Conservation (phyloP, 108 stramenopile species). For the Pseudonitzschia multiseries region DNA sequence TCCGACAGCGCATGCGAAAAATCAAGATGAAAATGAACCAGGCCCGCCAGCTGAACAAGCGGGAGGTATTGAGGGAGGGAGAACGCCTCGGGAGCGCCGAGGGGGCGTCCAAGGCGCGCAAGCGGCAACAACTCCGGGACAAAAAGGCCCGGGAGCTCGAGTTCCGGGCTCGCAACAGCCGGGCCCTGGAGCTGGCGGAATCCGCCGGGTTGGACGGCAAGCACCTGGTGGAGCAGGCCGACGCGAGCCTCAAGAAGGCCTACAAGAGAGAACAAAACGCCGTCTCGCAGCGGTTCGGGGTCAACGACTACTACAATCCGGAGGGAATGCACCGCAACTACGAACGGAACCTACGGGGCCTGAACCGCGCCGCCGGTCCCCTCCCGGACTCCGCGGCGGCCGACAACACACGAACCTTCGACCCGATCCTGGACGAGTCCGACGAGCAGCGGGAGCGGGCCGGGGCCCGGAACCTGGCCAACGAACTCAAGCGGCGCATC, state of each 20-base stretch:
- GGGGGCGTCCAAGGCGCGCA: constrained; percentile 56
- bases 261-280: constrained; percentile 36
- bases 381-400: background rate
- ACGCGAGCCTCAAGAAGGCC: constrained; percentile 38
- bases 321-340: constrained; percentile 83
- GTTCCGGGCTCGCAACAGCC: constrained; percentile 37
- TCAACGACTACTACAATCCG: constrained; percentile 78
- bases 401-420: constrained; percentile 47
- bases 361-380: constrained; percentile 26
- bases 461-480: constrained; percentile 74
- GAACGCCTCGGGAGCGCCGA: constrained; percentile 72
- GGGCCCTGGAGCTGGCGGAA: constrained; percentile 33
- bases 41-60: constrained; percentile 79
- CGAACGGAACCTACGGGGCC: constrained; percentile 69
- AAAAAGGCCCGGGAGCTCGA: constrained; percentile 52
- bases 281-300: constrained; percentile 25
- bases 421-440: constrained; percentile 47
- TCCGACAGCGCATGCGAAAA: constrained; percentile 67
- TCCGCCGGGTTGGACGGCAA: constrained; percentile 38
- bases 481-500: constrained; percentile 79
- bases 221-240: constrained; percentile 45
- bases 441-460: constrained; percentile 53
- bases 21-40: constrained; percentile 88
- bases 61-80: constrained; percentile 76
- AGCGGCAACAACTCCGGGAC: constrained; percentile 54